Conservation (phyloP, 73 alveolate species). For the Tetrahymena malaccensis region DNA sequence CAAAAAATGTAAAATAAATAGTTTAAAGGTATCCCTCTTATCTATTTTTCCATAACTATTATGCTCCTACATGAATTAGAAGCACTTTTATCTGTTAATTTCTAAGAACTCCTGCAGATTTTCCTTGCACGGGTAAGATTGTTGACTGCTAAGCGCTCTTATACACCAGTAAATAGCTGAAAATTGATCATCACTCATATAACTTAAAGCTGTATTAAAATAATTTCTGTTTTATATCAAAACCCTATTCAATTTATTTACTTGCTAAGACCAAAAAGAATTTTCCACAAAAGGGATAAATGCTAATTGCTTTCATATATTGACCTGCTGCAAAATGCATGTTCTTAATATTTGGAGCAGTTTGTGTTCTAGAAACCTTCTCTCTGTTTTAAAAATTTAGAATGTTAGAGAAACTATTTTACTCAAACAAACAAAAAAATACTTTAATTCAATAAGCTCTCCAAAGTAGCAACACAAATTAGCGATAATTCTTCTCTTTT, state of each 20-base stretch:
- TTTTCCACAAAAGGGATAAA: neutral
- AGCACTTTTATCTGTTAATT: constrained; percentile 4
- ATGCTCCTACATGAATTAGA: constrained; percentile 3
- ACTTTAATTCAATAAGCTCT: constrained; percentile 20
- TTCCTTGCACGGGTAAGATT: constrained; percentile 14
- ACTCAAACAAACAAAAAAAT: neutral
- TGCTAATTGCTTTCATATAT: neutral
- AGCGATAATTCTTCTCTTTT: constrained; percentile 18
- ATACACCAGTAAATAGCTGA: neutral
- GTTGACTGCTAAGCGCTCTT: neutral
- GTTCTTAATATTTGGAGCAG: neutral
- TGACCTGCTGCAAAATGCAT: constrained; percentile 24
- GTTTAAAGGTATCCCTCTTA: neutral
- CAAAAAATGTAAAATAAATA: constrained; percentile 19
- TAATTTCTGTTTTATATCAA: neutral
- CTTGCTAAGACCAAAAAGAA: neutral
- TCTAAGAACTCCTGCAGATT: constrained; percentile 25
- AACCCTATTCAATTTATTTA: neutral
- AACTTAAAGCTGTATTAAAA: neutral
- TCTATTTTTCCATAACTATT: constrained; percentile 7
- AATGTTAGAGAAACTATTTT: neutral
- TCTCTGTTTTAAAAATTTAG: neutral
- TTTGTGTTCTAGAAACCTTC: neutral
- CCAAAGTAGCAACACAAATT: constrained; percentile 31
- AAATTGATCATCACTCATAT: neutral